Percentiles rank a stretch among this genome's conserved stretches.
Conservation (phyloP, 2,329 filamentous ascomycete genomes). For the Chaetomiaceae sp. region DNA sequence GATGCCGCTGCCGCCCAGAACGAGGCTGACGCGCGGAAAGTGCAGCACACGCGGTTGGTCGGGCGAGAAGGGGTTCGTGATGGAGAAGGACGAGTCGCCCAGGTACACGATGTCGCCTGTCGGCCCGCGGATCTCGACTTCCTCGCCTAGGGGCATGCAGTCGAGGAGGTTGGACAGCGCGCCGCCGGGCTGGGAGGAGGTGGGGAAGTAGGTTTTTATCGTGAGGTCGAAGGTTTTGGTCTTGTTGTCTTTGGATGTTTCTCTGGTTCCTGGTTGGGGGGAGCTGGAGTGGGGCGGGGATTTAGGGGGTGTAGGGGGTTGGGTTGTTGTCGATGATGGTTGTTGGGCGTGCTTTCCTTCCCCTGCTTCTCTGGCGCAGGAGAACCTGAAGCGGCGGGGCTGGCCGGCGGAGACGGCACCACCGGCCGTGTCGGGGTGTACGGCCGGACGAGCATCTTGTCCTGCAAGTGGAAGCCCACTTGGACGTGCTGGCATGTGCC, state of each 20-base stretch:
- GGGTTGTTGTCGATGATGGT: neutral
- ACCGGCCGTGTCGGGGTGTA: slow-evolving; percentile 49
- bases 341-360: neutral
- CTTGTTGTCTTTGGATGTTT: slow-evolving; percentile 26
- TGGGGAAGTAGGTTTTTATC: slow-evolving; percentile 48
- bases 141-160: slow-evolving; percentile 42
- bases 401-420: slow-evolving; percentile 22
- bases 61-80: slow-evolving; percentile 31
- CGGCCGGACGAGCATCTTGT: slow-evolving; percentile 45
- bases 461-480: slow-evolving; percentile 47
- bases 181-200: slow-evolving; percentile 28
- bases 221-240: slow-evolving; percentile 44
- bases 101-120: slow-evolving; percentile 47
- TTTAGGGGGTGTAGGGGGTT: neutral
- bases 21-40: slow-evolving; percentile 43
- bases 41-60: slow-evolving; percentile 28
- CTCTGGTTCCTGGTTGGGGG: too few species aligned
- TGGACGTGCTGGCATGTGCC: slow-evolving; percentile 49
- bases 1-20: slow-evolving; percentile 47
- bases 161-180: slow-evolving; percentile 50
- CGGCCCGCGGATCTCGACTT: slow-evolving; percentile 48
- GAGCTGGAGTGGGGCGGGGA: neutral
- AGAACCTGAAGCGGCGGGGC: too few species aligned
- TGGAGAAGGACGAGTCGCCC: slow-evolving; percentile 41
- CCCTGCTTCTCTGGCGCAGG: neutral